phyloP scores from a whole-genome alignment of 1,284 basidiomycete species.

The Cutaneotrichosporon sp. region DNA sequence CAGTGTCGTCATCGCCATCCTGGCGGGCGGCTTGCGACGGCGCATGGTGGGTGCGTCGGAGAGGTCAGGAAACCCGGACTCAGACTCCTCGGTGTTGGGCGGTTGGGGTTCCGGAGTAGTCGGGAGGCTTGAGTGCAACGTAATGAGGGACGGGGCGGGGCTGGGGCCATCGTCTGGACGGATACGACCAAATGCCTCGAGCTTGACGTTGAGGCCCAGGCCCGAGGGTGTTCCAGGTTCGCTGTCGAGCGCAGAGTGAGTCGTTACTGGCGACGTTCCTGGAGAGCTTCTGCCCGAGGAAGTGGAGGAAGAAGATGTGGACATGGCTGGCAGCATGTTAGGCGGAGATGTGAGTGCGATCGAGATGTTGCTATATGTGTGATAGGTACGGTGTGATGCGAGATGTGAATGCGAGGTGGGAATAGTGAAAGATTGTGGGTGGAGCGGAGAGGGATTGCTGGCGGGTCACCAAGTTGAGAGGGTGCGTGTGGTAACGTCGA shows the following conservation, averaged over 20 bases:
- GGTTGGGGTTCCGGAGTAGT: background rate
- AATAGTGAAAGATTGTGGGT: background rate
- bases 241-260: slow-evolving; percentile 5
- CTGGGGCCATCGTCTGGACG: background rate
- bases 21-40: background rate
- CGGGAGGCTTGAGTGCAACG: slow-evolving; percentile 6
- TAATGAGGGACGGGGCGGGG: slow-evolving; percentile 12
- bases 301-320: background rate
- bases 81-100: slow-evolving; percentile 5
- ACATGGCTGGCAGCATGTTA: background rate
- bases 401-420: too few species aligned
- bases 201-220: slow-evolving; percentile 3
- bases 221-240: slow-evolving; percentile 6
- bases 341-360: background rate
- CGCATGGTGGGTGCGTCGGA: slow-evolving; percentile 2
- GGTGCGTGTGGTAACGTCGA: background rate
- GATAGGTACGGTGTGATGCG: background rate
- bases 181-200: background rate
- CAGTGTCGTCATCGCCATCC: background rate
- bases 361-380: background rate
- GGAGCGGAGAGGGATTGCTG: background rate
- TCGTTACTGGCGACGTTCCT: slow-evolving; percentile 4
- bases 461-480: background rate
- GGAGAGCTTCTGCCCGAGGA: slow-evolving; percentile 5
- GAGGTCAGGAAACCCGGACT: background rate